Percentiles rank a stretch among this genome's conserved stretches.
Evolutionary conservation across 805 yeast genomes (phyloP).

Genomic region (Metschnikowia cubensis): DNA sequence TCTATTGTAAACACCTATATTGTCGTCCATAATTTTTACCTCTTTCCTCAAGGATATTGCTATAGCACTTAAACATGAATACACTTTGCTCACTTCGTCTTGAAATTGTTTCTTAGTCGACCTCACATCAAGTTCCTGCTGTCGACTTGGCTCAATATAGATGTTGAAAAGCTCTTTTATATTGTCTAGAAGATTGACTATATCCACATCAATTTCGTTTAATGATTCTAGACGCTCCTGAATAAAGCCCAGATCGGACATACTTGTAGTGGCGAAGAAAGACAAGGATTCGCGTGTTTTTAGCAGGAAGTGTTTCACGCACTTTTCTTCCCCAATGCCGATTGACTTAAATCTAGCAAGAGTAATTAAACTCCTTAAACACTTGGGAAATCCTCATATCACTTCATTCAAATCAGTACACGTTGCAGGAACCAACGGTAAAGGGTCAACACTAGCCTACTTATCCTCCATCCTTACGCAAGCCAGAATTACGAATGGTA

Average conservation of each 20-base stretch:
- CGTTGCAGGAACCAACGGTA: conserved; percentile 95
- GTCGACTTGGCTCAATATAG: conserved; percentile 28
- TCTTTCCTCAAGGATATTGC: conserved; percentile 63
- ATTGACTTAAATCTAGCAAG: conserved; percentile 39
- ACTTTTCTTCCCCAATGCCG: conserved; percentile 12
- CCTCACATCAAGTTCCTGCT: conserved; percentile 19
- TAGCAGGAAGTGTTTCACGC: not conserved
- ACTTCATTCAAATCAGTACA: conserved; percentile 64
- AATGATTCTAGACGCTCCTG: conserved; percentile 51
- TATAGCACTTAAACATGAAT: conserved; percentile 51
- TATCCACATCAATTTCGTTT: conserved; percentile 47
- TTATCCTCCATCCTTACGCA: conserved; percentile 57
- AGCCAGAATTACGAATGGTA: conserved; percentile 55
- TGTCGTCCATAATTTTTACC: conserved; percentile 59
- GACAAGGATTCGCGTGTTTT: conserved; percentile 1
- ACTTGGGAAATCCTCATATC: conserved; percentile 67
- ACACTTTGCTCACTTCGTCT: conserved; percentile 44
- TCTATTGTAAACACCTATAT: conserved; percentile 45
- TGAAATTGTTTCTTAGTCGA: conserved; percentile 39
- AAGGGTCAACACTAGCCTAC: conserved; percentile 89
- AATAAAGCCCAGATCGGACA: conserved; percentile 28
- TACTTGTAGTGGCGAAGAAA: not conserved
- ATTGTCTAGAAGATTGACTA: conserved; percentile 49
- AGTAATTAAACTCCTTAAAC: conserved; percentile 27
- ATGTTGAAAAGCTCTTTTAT: conserved; percentile 46